These are phyloP conservation scores for Fraxinus latifolia DNA, from an alignment of 305 asterid species.

Conservation along the genomic window DNA sequence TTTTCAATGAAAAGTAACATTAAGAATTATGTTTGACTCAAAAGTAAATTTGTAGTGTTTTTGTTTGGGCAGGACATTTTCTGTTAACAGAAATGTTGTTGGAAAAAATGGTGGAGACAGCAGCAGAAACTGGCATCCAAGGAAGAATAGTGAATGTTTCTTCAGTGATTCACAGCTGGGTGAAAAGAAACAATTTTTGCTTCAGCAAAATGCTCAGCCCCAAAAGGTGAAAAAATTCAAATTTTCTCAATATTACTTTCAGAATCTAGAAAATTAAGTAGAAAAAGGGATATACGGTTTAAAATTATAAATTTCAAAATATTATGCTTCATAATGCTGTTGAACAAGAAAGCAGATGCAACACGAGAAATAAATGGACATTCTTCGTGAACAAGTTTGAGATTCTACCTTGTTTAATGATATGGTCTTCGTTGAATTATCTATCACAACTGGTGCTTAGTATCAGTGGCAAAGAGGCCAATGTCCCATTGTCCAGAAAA, in stretches of 20 bases:
- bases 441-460: neutral
- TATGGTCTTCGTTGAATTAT: neutral
- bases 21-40: neutral
- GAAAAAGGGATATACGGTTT: neutral
- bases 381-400: neutral
- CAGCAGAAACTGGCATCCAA: conserved; percentile 53
- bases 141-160: conserved; percentile 93
- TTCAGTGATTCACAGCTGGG: conserved; percentile 88
- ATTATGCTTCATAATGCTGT: neutral
- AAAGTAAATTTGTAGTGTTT: neutral
- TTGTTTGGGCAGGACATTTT: conserved; percentile 67
- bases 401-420: neutral
- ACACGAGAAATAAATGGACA: neutral
- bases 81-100: conserved; percentile 73
- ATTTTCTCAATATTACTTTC: neutral
- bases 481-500: neutral
- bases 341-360: neutral
- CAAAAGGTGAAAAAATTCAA: conserved; percentile 42
- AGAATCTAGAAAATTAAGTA: neutral
- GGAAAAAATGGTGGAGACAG: conserved; percentile 79
- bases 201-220: conserved; percentile 70
- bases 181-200: conserved; percentile 44
- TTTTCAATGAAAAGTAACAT: neutral
- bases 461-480: neutral
- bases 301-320: neutral